These are phyloP conservation scores for Sanghuangporus baumii DNA, from an alignment of 1,284 basidiomycete genomes.

Conservation along the genomic window DNA sequence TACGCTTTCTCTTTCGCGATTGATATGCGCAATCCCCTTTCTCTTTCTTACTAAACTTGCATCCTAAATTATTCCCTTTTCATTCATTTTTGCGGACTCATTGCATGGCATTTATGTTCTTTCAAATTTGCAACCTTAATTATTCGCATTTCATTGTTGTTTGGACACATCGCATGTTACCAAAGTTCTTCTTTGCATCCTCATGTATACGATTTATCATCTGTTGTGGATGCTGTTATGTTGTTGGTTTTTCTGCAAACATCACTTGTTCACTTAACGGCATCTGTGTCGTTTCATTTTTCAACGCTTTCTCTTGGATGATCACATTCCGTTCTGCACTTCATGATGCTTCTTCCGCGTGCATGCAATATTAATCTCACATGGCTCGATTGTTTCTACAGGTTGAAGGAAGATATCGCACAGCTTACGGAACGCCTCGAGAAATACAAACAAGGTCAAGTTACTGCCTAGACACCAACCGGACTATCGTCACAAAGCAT, in stretches of 20 bases:
- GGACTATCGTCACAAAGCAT: slow-evolving; percentile 21
- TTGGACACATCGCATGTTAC: too few species aligned
- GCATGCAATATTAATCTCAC: slow-evolving; percentile 20
- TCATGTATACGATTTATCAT: too few species aligned
- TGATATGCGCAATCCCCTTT: neutral
- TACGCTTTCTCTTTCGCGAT: slow-evolving; percentile 12
- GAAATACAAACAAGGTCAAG: slow-evolving; percentile 27
- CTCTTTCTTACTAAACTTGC: neutral
- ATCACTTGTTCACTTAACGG: neutral
- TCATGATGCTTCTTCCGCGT: slow-evolving; percentile 17
- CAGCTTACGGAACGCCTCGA: slow-evolving; percentile 35
- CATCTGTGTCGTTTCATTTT: neutral
- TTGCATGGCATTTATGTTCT: neutral
- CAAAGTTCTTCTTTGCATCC: too few species aligned
- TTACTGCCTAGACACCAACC: neutral
- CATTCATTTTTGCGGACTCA: neutral
- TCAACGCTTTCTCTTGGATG: neutral
- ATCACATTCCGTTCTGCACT: slow-evolving; percentile 5
- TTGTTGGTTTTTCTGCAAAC: neutral
- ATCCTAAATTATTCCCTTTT: slow-evolving; percentile 10
- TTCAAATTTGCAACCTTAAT: neutral
- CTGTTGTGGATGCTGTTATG: too few species aligned
- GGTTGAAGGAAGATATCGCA: slow-evolving; percentile 63
- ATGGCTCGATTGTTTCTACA: slow-evolving; percentile 27
- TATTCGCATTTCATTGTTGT: neutral